phyloP scores from a whole-genome alignment of 2,329 filamentous ascomycete genomes.

The Fonsecaea monophora region DNA sequence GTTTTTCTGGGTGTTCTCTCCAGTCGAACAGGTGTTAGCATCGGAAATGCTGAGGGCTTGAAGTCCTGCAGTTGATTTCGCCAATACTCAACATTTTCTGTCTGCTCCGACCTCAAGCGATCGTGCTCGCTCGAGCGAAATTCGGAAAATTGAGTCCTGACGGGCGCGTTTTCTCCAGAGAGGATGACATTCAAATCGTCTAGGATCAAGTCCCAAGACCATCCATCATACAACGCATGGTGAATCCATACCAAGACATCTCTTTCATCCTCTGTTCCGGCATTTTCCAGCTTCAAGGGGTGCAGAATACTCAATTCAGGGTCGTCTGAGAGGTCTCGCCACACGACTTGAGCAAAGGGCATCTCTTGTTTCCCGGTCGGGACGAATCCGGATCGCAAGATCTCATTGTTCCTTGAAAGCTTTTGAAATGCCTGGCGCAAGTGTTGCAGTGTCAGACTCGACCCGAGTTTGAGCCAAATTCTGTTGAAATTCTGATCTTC shows the following conservation, averaged over 20 bases:
- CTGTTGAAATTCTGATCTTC: constrained; percentile 76
- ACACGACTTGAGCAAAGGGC: constrained; percentile 69
- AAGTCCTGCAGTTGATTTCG: constrained; percentile 66
- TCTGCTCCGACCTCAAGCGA: background rate
- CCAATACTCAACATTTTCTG: constrained; percentile 65
- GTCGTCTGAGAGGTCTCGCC: constrained; percentile 55
- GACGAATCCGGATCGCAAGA: constrained; percentile 77
- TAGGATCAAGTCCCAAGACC: constrained; percentile 80
- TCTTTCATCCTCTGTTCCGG: constrained; percentile 28
- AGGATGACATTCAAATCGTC: constrained; percentile 68
- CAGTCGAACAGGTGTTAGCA: constrained; percentile 19
- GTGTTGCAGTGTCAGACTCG: constrained; percentile 44
- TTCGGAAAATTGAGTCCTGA: constrained; percentile 65
- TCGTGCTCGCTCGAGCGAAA: constrained; percentile 61
- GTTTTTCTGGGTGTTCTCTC: background rate
- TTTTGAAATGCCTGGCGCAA: constrained; percentile 59
- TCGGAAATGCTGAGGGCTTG: constrained; percentile 62
- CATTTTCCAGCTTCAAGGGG: constrained; percentile 62
- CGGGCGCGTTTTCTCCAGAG: constrained; percentile 39
- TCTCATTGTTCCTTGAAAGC: constrained; percentile 64
- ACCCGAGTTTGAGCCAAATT: constrained; percentile 67
- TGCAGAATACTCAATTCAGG: constrained; percentile 54
- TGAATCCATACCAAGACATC: constrained; percentile 67
- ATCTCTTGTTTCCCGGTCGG: constrained; percentile 53
- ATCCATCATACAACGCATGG: constrained; percentile 90